Evolutionary conservation across 1,139 yeast genomes (phyloP).

Genomic region (Nadsonia commutata): DNA sequence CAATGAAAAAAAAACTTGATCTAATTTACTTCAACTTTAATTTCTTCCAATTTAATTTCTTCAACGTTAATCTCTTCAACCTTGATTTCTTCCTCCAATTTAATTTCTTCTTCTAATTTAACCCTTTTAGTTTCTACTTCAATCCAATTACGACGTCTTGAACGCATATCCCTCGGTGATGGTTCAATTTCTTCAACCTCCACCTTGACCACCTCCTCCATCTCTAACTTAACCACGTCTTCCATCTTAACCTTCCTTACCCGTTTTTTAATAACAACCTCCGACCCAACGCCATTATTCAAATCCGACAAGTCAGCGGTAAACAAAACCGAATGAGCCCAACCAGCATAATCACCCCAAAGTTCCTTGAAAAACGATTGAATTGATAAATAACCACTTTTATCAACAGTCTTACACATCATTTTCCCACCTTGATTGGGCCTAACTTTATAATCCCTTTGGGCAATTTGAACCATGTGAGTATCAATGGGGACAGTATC

Average conservation of each 20-base stretch:
- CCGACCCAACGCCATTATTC: constrained; percentile 32
- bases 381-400: constrained; percentile 47
- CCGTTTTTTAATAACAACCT: constrained; percentile 1
- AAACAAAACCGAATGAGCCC: constrained; percentile 92
- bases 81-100: not conserved
- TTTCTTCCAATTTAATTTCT: not conserved
- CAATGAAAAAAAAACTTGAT: no score
- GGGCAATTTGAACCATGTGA: constrained; percentile 87
- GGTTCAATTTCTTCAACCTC: not conserved
- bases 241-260: not conserved
- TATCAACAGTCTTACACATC: constrained; percentile 30
- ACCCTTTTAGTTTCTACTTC: not conserved
- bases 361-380: constrained; percentile 44
- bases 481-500: constrained; percentile 92
- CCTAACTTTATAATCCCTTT: constrained; percentile 61
- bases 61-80: constrained; percentile 1
- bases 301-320: constrained; percentile 64
- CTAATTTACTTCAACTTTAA: not conserved
- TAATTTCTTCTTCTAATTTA: not conserved
- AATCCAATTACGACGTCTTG: no score
- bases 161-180: not conserved
- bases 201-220: not conserved
- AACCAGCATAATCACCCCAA: constrained; percentile 92
- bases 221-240: not conserved
- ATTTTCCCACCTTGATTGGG: constrained; percentile 27